Evolutionary conservation across 2,329 filamentous ascomycete species (phyloP).

Genomic region (Amesomyces nigricolor): DNA sequence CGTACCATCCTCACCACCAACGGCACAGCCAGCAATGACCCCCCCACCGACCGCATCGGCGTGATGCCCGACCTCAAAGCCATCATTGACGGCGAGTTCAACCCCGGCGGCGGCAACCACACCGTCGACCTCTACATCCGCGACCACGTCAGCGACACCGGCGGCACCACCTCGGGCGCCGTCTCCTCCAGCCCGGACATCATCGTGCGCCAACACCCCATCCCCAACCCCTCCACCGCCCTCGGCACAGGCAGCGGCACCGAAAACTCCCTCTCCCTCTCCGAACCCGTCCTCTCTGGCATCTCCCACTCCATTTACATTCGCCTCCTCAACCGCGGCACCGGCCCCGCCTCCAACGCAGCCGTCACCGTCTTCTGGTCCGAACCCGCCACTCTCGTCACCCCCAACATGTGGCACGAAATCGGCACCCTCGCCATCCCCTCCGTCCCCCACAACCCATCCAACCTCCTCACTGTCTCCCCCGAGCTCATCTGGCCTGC

Average conservation of each 20-base stretch:
- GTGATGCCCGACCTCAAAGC: slow-evolving; percentile 16
- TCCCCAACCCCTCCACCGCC: slow-evolving; percentile 1
- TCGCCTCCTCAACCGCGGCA: slow-evolving; percentile 11
- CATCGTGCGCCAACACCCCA: slow-evolving; percentile 12
- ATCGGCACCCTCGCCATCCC: slow-evolving; percentile 7
- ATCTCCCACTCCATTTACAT: slow-evolving; percentile 12
- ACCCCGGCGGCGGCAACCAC: neutral
- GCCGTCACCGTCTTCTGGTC: slow-evolving; percentile 6
- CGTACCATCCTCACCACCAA: slow-evolving; percentile 8
- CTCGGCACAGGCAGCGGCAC: slow-evolving; percentile 9
- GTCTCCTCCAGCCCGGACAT: slow-evolving; percentile 11
- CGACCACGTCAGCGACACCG: slow-evolving; percentile 9
- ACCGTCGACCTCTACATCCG: slow-evolving; percentile 11
- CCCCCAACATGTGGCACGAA: slow-evolving; percentile 9
- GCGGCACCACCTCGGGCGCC: neutral
- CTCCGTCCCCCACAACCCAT: neutral
- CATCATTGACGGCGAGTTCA: slow-evolving; percentile 13
- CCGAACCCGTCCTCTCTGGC: slow-evolving; percentile 1
- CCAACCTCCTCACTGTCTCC: slow-evolving; percentile 1
- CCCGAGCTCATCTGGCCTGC: slow-evolving; percentile 7
- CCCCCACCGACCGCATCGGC: slow-evolving; percentile 15
- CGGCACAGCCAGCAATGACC: slow-evolving; percentile 12
- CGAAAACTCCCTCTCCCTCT: slow-evolving; percentile 9
- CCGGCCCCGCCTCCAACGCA: neutral
- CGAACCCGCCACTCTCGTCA: slow-evolving; percentile 10